Evolutionary conservation across 225 moss, liverwort and hornwort species (phyloP).

Genomic region (Climacium dendroides): DNA sequence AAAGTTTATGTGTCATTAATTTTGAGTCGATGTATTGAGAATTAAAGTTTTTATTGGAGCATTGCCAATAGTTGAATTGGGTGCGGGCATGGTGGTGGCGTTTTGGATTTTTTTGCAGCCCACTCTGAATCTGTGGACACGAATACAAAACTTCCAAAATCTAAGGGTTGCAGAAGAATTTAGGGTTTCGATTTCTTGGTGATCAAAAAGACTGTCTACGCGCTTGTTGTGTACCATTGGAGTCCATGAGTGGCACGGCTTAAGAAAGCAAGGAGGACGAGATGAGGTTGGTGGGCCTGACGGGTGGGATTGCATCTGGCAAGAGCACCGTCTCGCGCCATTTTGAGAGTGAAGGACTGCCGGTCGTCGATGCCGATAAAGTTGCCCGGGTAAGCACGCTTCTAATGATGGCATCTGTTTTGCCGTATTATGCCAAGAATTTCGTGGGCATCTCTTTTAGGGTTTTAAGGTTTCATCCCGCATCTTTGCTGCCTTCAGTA

Average conservation of each 20-base stretch:
- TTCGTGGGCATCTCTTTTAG: background rate
- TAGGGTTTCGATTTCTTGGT: background rate
- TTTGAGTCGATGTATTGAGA: background rate
- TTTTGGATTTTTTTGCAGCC: background rate
- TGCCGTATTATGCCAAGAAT: background rate
- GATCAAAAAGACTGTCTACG: background rate
- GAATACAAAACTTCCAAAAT: background rate
- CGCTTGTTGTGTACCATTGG: background rate
- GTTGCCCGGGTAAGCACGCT: conserved; percentile 47
- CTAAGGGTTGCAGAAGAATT: background rate
- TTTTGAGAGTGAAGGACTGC: conserved; percentile 43
- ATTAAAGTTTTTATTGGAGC: background rate
- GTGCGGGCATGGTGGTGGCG: background rate
- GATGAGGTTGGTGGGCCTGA: conserved; percentile 91
- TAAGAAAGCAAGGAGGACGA: background rate
- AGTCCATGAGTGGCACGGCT: background rate
- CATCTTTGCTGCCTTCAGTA: background rate
- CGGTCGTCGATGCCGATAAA: conserved; percentile 76
- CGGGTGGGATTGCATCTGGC: conserved; percentile 84
- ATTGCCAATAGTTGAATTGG: background rate
- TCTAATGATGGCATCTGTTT: background rate
- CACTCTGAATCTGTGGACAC: background rate
- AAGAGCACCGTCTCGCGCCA: conserved; percentile 81
- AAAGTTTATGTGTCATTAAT: background rate
- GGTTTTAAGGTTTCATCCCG: background rate